Evolutionary conservation across 2,329 filamentous ascomycete species (phyloP).

Genomic region (Trichoderma lentiforme): DNA sequence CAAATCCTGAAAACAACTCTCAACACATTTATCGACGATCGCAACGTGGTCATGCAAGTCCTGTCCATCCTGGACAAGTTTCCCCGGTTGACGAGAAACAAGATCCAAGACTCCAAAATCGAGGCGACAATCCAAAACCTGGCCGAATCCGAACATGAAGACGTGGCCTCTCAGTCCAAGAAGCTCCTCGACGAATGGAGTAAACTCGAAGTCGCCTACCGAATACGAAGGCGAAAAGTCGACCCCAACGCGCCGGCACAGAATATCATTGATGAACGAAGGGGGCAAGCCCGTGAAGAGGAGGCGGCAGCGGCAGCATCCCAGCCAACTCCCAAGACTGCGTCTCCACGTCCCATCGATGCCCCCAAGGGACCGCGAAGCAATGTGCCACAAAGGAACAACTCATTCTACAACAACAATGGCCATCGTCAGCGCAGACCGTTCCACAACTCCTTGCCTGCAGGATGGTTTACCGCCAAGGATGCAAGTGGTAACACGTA

Average conservation of each 20-base stretch:
- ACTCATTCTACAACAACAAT: conserved; percentile 45
- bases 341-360: conserved; percentile 45
- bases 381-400: conserved; percentile 54
- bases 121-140: conserved; percentile 74
- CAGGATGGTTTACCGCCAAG: conserved; percentile 81
- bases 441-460: conserved; percentile 59
- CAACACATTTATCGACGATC: conserved; percentile 80
- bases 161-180: conserved; percentile 68
- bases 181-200: conserved; percentile 80
- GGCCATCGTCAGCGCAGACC: conserved; percentile 50
- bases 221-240: conserved; percentile 85
- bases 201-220: conserved; percentile 84
- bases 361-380: conserved; percentile 59
- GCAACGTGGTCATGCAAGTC: conserved; percentile 84
- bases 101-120: conserved; percentile 94
- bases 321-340: conserved; percentile 39
- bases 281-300: conserved; percentile 45
- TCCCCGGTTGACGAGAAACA: conserved; percentile 89
- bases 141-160: conserved; percentile 64
- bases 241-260: conserved; percentile 62
- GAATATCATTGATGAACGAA: conserved; percentile 62
- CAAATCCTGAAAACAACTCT: conserved; percentile 88
- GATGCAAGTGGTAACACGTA: conserved; percentile 71
- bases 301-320: conserved; percentile 26
- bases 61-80: conserved; percentile 85